Percentiles rank a stretch among this genome's conserved stretches.
Conservation (phyloP, 305 asterid genomes). For the Vinca major region DNA sequence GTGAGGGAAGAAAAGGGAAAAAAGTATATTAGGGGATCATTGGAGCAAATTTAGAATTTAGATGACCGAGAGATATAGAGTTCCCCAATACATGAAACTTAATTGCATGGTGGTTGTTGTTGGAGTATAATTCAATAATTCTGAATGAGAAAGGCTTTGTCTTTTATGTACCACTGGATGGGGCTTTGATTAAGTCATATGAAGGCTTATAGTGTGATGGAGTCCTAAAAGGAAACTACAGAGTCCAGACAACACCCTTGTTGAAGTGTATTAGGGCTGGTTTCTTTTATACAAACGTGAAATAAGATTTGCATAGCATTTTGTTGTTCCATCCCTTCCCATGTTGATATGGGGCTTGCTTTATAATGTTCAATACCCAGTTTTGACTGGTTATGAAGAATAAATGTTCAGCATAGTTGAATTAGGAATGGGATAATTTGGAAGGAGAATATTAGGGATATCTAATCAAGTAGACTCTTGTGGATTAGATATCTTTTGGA, state of each 20-base stretch:
- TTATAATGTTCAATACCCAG: neutral
- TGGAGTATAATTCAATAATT: neutral
- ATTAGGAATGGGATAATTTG: too few relatives aligned
- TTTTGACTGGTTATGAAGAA: neutral
- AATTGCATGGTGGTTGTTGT: neutral
- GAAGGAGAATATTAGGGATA: neutral
- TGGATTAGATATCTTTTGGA: neutral
- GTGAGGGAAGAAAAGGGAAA: neutral
- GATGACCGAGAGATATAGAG: neutral
- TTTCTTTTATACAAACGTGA: neutral
- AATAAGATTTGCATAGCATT: neutral
- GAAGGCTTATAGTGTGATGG: too few relatives aligned
- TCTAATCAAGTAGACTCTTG: neutral
- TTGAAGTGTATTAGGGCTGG: neutral
- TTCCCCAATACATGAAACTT: neutral
- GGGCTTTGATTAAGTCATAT: neutral
- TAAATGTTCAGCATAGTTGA: neutral
- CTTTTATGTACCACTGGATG: neutral
- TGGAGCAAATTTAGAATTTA: neutral
- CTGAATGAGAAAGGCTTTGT: neutral
- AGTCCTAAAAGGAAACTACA: neutral
- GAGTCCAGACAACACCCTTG: neutral
- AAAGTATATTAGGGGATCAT: neutral
- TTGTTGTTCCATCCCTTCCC: neutral
- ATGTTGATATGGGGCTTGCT: neutral